These are phyloP conservation scores for Talaromyces sp. DNA, from an alignment of 2,329 filamentous ascomycete species.

Conservation along the genomic window DNA sequence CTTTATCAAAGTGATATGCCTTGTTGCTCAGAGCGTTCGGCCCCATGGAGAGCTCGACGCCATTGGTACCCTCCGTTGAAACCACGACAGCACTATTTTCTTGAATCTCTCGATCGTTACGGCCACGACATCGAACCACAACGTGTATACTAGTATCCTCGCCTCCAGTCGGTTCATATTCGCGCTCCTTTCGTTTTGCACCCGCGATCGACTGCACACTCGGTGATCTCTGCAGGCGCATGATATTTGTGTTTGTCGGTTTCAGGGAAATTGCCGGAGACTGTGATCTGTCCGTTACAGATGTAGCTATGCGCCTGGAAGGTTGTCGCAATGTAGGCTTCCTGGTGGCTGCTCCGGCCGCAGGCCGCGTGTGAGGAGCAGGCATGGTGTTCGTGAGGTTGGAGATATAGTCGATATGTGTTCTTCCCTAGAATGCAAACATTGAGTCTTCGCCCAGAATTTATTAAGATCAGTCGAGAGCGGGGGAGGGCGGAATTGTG, in stretches of 20 bases:
- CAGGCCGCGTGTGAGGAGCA: slow-evolving; percentile 49
- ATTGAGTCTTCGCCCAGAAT: neutral
- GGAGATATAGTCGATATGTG: neutral
- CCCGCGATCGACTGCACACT: slow-evolving; percentile 51
- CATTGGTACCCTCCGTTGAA: slow-evolving; percentile 80
- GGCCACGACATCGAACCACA: slow-evolving; percentile 87
- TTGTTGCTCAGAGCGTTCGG: slow-evolving; percentile 91
- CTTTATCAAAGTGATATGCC: slow-evolving; percentile 93
- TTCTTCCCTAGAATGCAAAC: neutral
- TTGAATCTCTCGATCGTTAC: slow-evolving; percentile 84
- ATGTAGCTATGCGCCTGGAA: slow-evolving; percentile 51
- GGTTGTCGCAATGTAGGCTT: slow-evolving; percentile 51
- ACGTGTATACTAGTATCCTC: slow-evolving; percentile 98
- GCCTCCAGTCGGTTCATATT: slow-evolving; percentile 66
- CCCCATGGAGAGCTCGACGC: slow-evolving; percentile 87
- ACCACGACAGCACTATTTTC: slow-evolving; percentile 96
- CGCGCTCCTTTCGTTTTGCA: slow-evolving; percentile 80
- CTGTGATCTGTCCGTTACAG: slow-evolving; percentile 52
- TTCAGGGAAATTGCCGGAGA: slow-evolving; percentile 70
- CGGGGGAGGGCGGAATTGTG: neutral
- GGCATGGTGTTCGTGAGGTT: slow-evolving; percentile 44
- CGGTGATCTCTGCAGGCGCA: slow-evolving; percentile 42
- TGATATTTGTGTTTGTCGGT: slow-evolving; percentile 46
- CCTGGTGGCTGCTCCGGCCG: slow-evolving; percentile 46
- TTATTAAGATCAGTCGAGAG: neutral